A percentile compares a stretch with the other conserved stretches of the same genome.
Conservation (phyloP, 2,329 filamentous ascomycete species). For the Tolypocladium album region DNA sequence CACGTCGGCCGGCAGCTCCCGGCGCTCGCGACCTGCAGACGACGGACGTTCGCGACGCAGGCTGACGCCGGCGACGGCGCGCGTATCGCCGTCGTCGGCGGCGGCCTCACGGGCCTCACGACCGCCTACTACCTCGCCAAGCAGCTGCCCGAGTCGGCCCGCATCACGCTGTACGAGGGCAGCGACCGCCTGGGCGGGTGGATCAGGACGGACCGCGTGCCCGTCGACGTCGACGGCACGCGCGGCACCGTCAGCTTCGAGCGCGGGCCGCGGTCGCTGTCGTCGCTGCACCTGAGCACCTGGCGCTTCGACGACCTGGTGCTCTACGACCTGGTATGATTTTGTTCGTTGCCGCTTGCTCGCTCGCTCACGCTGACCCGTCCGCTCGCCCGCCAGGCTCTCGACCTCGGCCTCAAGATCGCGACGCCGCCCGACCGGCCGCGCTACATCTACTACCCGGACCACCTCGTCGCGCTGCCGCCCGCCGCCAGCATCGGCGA, state of each 20-base stretch:
- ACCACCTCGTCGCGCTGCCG: constrained; percentile 42
- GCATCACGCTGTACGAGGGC: constrained; percentile 75
- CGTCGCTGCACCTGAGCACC: constrained; percentile 32
- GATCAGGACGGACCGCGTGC: constrained; percentile 57
- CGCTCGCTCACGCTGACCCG: constrained; percentile 8
- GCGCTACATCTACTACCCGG: constrained; percentile 81
- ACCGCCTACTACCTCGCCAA: constrained; percentile 67
- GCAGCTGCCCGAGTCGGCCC: constrained; percentile 49
- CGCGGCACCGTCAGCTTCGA: constrained; percentile 60
- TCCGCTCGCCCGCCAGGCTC: too few relatives aligned
- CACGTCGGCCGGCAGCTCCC: neutral
- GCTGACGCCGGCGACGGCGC: constrained; percentile 10
- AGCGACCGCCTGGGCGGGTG: constrained; percentile 67
- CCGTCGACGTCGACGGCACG: constrained; percentile 45
- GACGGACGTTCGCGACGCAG: constrained; percentile 7
- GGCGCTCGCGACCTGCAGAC: neutral
- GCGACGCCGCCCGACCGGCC: constrained; percentile 32
- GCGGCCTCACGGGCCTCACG: constrained; percentile 72
- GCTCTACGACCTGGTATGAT: constrained; percentile 56
- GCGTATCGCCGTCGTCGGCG: constrained; percentile 60
- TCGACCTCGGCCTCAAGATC: constrained; percentile 30
- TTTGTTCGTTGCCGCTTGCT: constrained; percentile 10
- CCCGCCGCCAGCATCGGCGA: constrained; percentile 14
- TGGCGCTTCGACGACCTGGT: constrained; percentile 49
- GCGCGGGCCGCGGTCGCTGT: constrained; percentile 69